Evolutionary conservation across 2,329 filamentous ascomycete species (phyloP), one percentile per base, ranked within the genome.

Genomic region (Torrubiellomyces zombiae): DNA sequence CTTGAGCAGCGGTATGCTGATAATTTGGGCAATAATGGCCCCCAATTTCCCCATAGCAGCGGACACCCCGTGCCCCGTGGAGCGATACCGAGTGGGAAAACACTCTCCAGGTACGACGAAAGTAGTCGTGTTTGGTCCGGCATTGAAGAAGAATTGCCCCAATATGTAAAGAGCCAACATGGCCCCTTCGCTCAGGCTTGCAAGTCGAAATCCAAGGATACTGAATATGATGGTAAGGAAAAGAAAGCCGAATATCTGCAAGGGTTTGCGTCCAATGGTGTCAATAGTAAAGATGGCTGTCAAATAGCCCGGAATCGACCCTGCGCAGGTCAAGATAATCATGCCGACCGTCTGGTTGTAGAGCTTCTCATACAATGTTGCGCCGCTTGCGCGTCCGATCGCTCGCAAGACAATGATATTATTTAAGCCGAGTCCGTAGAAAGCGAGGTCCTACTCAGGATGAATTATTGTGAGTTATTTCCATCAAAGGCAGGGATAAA

Each of bases 301-400:
- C 76, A 76, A 83, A 53, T 85, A 86, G 9, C 80, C 80, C 0
- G 79, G 79, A 4, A 86, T 67, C 9, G 77, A 72, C 18, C 79
- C 79, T 5, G 79, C 79, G 38, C 75, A 79, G 30, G 78, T 66
- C 16, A 86, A 51, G 32, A 86, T 80, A 28, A 86, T 63, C 45
- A 80, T 80, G 6, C 79, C 80, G 2, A 81, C 62, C 7, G 79
- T 75, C 28, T 71, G 73, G 45, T 79, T 78, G 45, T 69, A 68
- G 32, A 86, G 63, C 29, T 66, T 64, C 9, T 74, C 42, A 47
- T 82, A 85, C 12, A 83, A 58, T 12, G 65, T 71, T 17, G 49
- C 39, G 7, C 73, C 73, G 16, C 56, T 54, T 11, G 65, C 64
- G 44, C 78, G 86, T 16, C 79, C 79, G 33, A 86, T 81, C 3